Conservation (phyloP, 495 filamentous ascomycete genomes). For the Amniculicola lignicola region DNA sequence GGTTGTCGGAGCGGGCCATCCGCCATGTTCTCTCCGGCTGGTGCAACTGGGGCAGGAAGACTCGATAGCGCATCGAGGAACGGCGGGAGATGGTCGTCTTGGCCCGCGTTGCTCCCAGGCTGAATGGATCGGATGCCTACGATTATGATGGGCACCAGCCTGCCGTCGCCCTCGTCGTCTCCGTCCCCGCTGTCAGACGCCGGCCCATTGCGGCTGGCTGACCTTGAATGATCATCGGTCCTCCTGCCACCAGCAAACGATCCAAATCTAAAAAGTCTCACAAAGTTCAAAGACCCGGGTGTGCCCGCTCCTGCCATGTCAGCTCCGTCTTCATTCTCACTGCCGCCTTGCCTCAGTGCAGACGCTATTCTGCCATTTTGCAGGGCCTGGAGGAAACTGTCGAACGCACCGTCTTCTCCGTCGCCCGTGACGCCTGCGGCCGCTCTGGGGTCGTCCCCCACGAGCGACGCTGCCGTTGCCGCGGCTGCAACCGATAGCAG, state of each 20-base stretch:
- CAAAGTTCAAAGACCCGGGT: conserved; percentile 46
- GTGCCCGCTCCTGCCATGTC: conserved; percentile 28
- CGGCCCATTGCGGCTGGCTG: conserved; percentile 19
- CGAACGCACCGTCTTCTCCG: conserved; percentile 47
- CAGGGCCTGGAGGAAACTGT: conserved; percentile 46
- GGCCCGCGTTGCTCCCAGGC: conserved; percentile 47
- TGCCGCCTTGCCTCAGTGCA: conserved; percentile 40
- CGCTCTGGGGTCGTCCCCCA: conserved; percentile 45
- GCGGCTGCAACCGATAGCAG: conserved; percentile 48
- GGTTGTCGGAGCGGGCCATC: conserved; percentile 41
- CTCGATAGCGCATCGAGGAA: conserved; percentile 60
- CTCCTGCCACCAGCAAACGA: conserved; percentile 28
- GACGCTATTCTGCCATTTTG: conserved; percentile 48
- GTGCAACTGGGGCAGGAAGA: conserved; percentile 40
- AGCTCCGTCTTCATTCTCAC: conserved; percentile 30
- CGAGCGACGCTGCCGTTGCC: conserved; percentile 46
- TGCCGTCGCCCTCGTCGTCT: conserved; percentile 52
- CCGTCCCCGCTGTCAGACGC: conserved; percentile 45
- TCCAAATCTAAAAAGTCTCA: conserved; percentile 49
- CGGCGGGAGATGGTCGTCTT: conserved; percentile 54
- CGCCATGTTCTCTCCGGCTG: conserved; percentile 36
- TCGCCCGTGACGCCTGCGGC: conserved; percentile 39
- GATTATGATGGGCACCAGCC: conserved; percentile 66
- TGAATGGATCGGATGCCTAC: conserved; percentile 71
- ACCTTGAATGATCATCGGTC: conserved; percentile 6